These are phyloP conservation scores for Spathaspora boniae DNA, from an alignment of 805 yeast genomes.

Conservation along the genomic window DNA sequence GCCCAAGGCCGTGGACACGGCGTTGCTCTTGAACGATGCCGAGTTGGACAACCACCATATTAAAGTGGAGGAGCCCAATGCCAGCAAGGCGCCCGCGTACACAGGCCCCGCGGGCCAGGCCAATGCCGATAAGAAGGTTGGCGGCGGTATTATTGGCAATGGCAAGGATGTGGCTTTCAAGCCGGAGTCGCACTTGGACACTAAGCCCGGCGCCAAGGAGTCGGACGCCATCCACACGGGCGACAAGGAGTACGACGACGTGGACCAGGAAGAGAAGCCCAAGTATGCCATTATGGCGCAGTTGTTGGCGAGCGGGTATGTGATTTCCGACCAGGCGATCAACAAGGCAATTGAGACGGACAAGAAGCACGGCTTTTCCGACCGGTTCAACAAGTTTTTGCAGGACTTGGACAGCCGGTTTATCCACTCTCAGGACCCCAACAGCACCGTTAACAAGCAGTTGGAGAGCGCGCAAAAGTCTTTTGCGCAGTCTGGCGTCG, in stretches of 20 bases:
- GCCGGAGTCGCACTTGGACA: no score
- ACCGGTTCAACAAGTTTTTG: constrained; percentile 55
- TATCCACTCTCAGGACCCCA: constrained; percentile 53
- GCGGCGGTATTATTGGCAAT: no score
- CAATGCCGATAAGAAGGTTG: constrained; percentile 5
- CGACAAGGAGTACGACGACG: constrained; percentile 41
- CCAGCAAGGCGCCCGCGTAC: constrained; percentile 16
- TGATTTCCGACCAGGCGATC: constrained; percentile 57
- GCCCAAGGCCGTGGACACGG: constrained; percentile 65
- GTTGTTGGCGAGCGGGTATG: constrained; percentile 70
- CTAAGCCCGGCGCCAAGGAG: not conserved
- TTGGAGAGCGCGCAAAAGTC: constrained; percentile 34
- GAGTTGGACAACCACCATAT: constrained; percentile 62
- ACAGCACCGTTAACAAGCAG: constrained; percentile 33
- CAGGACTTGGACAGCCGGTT: constrained; percentile 55
- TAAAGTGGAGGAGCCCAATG: constrained; percentile 31
- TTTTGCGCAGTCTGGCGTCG: constrained; percentile 4
- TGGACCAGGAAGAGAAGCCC: constrained; percentile 75
- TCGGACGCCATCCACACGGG: constrained; percentile 23
- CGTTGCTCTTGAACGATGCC: constrained; percentile 68
- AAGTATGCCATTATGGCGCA: constrained; percentile 74
- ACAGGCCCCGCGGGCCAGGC: constrained; percentile 9
- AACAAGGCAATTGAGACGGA: constrained; percentile 62
- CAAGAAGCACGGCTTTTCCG: constrained; percentile 57
- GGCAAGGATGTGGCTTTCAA: no score